Evolutionary conservation across 2,329 filamentous ascomycete species (phyloP).

Genomic region (Aspergillus nomiae): DNA sequence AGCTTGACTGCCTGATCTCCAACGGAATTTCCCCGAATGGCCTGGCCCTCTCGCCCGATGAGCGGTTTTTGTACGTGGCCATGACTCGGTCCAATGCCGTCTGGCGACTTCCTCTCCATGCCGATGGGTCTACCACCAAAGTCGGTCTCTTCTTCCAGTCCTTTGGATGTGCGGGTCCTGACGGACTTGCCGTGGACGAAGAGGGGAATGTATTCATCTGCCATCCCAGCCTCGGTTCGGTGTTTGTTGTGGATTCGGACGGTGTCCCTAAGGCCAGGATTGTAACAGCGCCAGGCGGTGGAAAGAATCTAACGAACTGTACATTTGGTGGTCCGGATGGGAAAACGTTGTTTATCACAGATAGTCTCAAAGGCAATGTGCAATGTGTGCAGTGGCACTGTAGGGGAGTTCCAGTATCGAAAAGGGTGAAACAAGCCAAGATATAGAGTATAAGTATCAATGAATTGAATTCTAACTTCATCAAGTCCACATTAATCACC

Average conservation of each 20-base stretch:
- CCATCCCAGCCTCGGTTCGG: neutral
- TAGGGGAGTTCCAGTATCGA: neutral
- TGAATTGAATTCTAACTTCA: neutral
- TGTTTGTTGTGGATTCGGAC: neutral
- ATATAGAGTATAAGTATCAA: neutral
- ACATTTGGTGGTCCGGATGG: neutral
- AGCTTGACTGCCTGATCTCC: conserved; percentile 3
- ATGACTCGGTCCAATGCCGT: conserved; percentile 42
- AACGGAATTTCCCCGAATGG: conserved; percentile 47
- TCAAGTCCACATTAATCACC: neutral
- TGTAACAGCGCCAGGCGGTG: neutral
- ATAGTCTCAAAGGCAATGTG: neutral
- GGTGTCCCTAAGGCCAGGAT: neutral
- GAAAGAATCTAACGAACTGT: neutral
- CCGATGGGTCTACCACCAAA: conserved; percentile 33
- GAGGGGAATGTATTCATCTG: neutral
- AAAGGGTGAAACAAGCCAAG: neutral
- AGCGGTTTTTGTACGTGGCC: conserved; percentile 44
- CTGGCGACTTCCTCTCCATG: conserved; percentile 43
- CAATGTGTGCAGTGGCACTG: neutral
- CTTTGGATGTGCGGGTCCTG: neutral
- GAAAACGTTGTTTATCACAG: neutral
- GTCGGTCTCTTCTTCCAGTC: neutral
- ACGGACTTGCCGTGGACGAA: neutral
- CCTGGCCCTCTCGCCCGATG: conserved; percentile 41